These are phyloP conservation scores for Fusarium sp. DNA, from an alignment of 2,329 filamentous ascomycete genomes.

Conservation along the genomic window DNA sequence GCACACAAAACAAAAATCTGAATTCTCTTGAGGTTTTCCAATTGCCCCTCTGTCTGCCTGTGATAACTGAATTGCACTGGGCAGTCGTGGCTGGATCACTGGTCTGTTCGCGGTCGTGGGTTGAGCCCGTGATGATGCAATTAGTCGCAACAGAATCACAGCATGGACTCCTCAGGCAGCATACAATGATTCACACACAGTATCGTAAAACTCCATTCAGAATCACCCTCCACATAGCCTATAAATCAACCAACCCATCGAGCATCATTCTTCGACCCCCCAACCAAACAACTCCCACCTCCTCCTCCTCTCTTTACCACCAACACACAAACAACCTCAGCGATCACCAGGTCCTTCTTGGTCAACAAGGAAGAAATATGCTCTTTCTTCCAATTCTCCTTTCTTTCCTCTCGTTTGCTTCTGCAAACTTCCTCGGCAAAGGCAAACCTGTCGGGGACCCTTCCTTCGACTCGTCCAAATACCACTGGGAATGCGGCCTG, in stretches of 20 bases:
- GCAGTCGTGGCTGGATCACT: not conserved
- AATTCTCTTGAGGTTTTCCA: not conserved
- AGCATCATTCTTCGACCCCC: not conserved
- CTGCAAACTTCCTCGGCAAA: not conserved
- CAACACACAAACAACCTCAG: not conserved
- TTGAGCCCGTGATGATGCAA: not conserved
- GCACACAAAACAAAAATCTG: not conserved
- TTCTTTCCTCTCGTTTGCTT: not conserved
- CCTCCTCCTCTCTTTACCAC: not conserved
- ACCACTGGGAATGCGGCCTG: constrained; percentile 11
- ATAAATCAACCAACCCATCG: not conserved
- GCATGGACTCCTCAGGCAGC: not conserved
- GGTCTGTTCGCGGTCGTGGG: not conserved
- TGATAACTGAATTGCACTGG: not conserved
- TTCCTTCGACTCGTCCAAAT: not conserved
- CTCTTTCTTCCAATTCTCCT: not conserved
- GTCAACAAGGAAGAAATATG: not conserved
- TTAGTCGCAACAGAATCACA: not conserved
- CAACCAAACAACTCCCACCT: not conserved
- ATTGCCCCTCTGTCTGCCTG: not conserved
- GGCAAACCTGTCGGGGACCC: not conserved
- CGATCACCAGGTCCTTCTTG: not conserved
- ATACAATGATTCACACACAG: not conserved
- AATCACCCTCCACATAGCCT: not conserved
- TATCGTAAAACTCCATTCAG: not conserved